Base-by-base conservation (phyloP, 2,329 filamentous ascomycete species). In the Akanthomyces uredinophilus region DNA sequence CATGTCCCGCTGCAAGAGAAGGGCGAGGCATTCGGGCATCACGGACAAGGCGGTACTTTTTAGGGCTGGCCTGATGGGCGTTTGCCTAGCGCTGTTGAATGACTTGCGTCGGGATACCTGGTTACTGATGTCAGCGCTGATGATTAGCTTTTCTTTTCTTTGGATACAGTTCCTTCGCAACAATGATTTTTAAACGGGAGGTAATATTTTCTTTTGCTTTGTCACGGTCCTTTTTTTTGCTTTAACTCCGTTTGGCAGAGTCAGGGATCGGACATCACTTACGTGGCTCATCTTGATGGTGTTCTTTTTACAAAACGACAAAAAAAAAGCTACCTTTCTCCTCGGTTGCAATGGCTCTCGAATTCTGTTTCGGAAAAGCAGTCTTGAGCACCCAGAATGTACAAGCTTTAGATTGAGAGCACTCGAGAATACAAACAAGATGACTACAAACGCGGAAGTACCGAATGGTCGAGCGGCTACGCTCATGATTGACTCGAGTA, bases 11-110 rank as follows among this genome's bases (percentile, higher is more conserved):
- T 66, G 14, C 70, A 75, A 51, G 71, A 72, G 66, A 70, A 73
- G 67, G 67, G 64, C 55, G 76, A 73, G 68, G 73, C 72, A 32
- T 70, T 76, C 52, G 73, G 74, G 35, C 70, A 72, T 39, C 67
- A 77, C 46, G 73, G 74, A 52, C 63, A 58, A 4, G 29, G 51
- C 11, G n/a, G 32, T 18, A 13, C 43, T 43, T 55, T 47, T 20
- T 55, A 49, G 14, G 20, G 22, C 6, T 39, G 8, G 27, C 10
- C 27, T 22, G 8, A 22, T 24, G n/a, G 18, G 3, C 32, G 46
- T 37, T 2, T 13, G 6, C 20, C n/a, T 43, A 8, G 18, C 18
- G 32, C 8, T 16, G 10, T 32, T n/a, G 39, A n/a, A 14, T 37
- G 20, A 29, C 32, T 32, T 52, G 11, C 18, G 22, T 20, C 22